Base-by-base conservation (phyloP, 768 basidiomycete genomes). In the Suillus variegatus region DNA sequence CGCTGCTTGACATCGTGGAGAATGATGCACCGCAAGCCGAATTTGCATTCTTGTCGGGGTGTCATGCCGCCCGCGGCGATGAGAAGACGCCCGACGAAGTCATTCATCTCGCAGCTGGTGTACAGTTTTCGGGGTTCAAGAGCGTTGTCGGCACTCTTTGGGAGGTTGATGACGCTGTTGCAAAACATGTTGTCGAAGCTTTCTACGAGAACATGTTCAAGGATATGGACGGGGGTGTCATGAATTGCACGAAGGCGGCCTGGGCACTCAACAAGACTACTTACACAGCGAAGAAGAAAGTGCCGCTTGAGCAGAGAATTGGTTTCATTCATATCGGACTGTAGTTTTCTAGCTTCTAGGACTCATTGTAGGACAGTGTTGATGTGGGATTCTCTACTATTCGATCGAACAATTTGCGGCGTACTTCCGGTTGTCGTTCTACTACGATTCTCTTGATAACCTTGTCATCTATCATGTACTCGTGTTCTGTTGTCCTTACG, bases 81-180 rank as follows among this genome's bases (percentile, higher is more conserved):
- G 25, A 61, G 28, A 43, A 43, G 6, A 62, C 54, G 6, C 68
- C 75, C 0, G 74, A 67, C 41, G 72, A 66, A 60, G 67, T 60
- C 32, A 66, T 73, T 20, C 75, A 76, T 60, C 69, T 76, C 6
- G 69, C 72, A n/a, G 69, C 69, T 18, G 70, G 68, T 18, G 66
- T 75, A 69, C 66, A 73, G 25, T 66, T 70, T 22, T 66, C 72
- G 1, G 73, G 73, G 6, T 76, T 67, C 49, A 64, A 60, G 41
- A 66, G 67, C 58, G 70, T 75, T 9, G 43, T 76, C 14, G 75
- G 71, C 4, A 74, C 71, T 28, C 63, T 74, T 66, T 76, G 73
- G 72, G 68, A 65, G 0, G 61, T 70, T 20, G 69, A 67, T 12
- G 69, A 70, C 16, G 49, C 7, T 6, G 3, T 63, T 22, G 63